A percentile compares a stretch with the other conserved stretches of the same genome.
Conservation (phyloP, 2,329 filamentous ascomycete species). For the Magnaporthales sp. region DNA sequence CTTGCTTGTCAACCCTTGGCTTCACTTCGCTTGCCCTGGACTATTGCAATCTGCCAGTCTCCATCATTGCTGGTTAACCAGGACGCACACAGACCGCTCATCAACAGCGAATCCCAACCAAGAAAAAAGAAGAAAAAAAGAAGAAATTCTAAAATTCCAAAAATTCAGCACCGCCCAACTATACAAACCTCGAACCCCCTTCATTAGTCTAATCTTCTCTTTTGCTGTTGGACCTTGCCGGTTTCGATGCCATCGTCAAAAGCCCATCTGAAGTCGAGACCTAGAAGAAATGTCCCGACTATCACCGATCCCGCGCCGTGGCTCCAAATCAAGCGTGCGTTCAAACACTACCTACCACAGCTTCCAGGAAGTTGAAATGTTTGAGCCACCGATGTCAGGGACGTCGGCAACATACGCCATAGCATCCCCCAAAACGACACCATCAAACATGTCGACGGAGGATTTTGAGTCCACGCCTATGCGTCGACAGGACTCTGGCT, state of each 20-base stretch:
- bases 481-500: conserved; percentile 50
- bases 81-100: not conserved
- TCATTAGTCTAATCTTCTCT: not conserved
- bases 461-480: conserved; percentile 29
- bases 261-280: not conserved
- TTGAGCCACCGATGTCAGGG: conserved; percentile 25
- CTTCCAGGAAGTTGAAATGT: conserved; percentile 40
- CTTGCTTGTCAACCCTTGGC: not conserved
- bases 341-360: conserved; percentile 46
- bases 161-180: not conserved
- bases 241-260: conserved; percentile 5
- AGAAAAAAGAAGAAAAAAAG: not conserved
- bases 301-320: conserved; percentile 3
- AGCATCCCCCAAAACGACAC: not conserved
- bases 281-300: conserved; percentile 8
- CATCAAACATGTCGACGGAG: conserved; percentile 9
- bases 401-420: conserved; percentile 9
- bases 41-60: not conserved
- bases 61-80: not conserved
- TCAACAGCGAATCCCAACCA: not conserved
- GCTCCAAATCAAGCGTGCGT: conserved; percentile 7
- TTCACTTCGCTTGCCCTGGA: conserved; percentile 1
- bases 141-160: not conserved
- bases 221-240: not conserved
- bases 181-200: not conserved